Base-by-base conservation (phyloP, 441 rosid genomes). In the Euphorbia corollata region DNA sequence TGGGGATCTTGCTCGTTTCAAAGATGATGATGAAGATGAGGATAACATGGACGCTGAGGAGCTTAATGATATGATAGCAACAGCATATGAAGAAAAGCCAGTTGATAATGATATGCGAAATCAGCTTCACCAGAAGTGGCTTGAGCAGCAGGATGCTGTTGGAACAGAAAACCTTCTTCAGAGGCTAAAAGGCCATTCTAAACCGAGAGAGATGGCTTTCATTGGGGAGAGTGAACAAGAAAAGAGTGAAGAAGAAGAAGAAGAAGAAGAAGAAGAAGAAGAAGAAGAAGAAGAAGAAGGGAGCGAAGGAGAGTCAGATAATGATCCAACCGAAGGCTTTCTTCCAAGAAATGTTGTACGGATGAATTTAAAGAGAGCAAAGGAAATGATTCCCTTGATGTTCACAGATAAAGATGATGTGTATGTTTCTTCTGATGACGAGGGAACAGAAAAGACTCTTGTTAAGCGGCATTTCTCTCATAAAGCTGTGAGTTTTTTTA, bases 61-160 rank as follows among this genome's bases (percentile, higher is more conserved):
- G 65, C 85, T 89, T 69, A 78, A 78, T 78, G 91, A 89, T 80
- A 83, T 88, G 80, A 88, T 89, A 71, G 96, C 80, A 68, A 79
- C 89, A 69, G 87, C 60, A 60, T 91, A 69, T 65, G 84, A 84
- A 68, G 99, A 89, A 83, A 82, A 84, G 68, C 83, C 79, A 57
- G 60, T 72, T 64, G 98, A 94, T 71, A 77, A 71, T 75, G 97
- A 94, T 68, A 84, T 70, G 75, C 92, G 98, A 32, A 85, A 84
- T 76, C 83, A 88, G 73, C 91, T 89, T 75, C 99, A 94, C 85
- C 99, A 91, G 81, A 80, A 84, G 75, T 89, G 96, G 91, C 90
- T 89, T 57, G 93, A 91, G 73, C 87, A 81, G 80, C 97, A 89
- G 73, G 98, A 94, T 82, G 89, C 85, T 77, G 85, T 72, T 68